Percentiles rank a stretch among this genome's conserved stretches.
Conservation (phyloP, 2,329 filamentous ascomycete genomes). For the Penicillium sumatraense region DNA sequence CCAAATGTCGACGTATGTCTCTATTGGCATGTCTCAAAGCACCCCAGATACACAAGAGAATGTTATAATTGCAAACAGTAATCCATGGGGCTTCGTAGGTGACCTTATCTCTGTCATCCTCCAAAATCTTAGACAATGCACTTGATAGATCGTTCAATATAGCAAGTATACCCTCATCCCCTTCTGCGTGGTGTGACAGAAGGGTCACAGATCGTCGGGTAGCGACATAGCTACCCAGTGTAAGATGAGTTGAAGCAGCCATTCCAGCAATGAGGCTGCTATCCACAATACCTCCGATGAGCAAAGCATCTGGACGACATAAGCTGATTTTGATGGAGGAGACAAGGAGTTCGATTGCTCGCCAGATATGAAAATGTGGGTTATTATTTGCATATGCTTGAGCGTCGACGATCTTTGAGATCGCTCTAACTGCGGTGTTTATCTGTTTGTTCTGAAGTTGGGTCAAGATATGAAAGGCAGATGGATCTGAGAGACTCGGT, state of each 20-base stretch:
- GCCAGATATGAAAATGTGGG: slow-evolving; percentile 27
- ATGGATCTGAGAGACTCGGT: slow-evolving; percentile 35
- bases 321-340: slow-evolving; percentile 34
- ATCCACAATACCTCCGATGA: slow-evolving; percentile 43
- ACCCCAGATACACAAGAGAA: slow-evolving; percentile 37
- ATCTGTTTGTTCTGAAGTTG: slow-evolving; percentile 38
- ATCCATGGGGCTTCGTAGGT: slow-evolving; percentile 37
- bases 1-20: slow-evolving; percentile 26
- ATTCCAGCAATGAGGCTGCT: slow-evolving; percentile 36
- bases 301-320: slow-evolving; percentile 38
- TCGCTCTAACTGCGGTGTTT: slow-evolving; percentile 27
- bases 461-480: slow-evolving; percentile 39
- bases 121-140: slow-evolving; percentile 6
- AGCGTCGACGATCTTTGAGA: slow-evolving; percentile 22
- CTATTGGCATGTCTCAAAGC: slow-evolving; percentile 31
- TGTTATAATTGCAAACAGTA: slow-evolving; percentile 31
- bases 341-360: slow-evolving; percentile 30
- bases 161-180: slow-evolving; percentile 33
- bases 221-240: slow-evolving; percentile 29
- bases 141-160: slow-evolving; percentile 34
- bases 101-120: slow-evolving; percentile 18
- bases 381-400: slow-evolving; percentile 16
- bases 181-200: slow-evolving; percentile 24
- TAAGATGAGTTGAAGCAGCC: slow-evolving; percentile 37
- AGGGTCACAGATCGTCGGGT: slow-evolving; percentile 32